Percentiles rank a stretch among this genome's conserved stretches.
phyloP scores from a whole-genome alignment of 108 stramenopile species.

The Pseudonitzschia multiseries region DNA sequence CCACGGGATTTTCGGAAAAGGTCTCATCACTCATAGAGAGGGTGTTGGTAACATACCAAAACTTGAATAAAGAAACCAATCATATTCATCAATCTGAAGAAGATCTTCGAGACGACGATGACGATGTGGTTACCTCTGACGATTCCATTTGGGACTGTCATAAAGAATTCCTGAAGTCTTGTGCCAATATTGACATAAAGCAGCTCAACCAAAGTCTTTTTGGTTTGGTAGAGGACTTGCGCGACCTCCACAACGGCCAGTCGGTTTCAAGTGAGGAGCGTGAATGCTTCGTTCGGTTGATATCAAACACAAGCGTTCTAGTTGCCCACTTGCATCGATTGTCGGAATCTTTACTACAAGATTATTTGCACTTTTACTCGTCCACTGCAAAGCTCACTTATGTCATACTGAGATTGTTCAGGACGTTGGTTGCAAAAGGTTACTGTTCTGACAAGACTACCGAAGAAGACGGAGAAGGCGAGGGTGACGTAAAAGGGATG shows the following conservation, averaged over 20 bases:
- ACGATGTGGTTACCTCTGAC: not conserved
- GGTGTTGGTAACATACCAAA: slow-evolving; percentile 29
- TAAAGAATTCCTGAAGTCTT: slow-evolving; percentile 26
- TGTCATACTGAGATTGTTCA: slow-evolving; percentile 84
- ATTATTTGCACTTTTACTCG: slow-evolving; percentile 52
- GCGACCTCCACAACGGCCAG: slow-evolving; percentile 5
- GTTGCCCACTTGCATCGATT: slow-evolving; percentile 37
- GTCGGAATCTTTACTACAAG: slow-evolving; percentile 33
- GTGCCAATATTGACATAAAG: slow-evolving; percentile 38
- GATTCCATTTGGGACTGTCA: slow-evolving; percentile 29
- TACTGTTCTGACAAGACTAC: slow-evolving; percentile 86
- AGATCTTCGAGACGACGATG: not conserved
- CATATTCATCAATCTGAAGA: not conserved
- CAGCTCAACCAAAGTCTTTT: slow-evolving; percentile 22
- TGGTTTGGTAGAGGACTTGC: not conserved
- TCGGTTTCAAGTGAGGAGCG: slow-evolving; percentile 13
- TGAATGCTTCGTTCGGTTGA: slow-evolving; percentile 39
- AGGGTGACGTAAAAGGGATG: slow-evolving; percentile 68
- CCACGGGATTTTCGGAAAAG: not conserved
- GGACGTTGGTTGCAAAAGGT: slow-evolving; percentile 89
- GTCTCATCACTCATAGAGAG: slow-evolving; percentile 22
- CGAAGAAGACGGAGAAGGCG: slow-evolving; percentile 74
- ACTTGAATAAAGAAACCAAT: slow-evolving; percentile 4
- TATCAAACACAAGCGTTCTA: slow-evolving; percentile 50
- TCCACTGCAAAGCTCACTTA: slow-evolving; percentile 82